phyloP scores from a whole-genome alignment of 164 flowering plant genomes.

The Brasenia schreberi region DNA sequence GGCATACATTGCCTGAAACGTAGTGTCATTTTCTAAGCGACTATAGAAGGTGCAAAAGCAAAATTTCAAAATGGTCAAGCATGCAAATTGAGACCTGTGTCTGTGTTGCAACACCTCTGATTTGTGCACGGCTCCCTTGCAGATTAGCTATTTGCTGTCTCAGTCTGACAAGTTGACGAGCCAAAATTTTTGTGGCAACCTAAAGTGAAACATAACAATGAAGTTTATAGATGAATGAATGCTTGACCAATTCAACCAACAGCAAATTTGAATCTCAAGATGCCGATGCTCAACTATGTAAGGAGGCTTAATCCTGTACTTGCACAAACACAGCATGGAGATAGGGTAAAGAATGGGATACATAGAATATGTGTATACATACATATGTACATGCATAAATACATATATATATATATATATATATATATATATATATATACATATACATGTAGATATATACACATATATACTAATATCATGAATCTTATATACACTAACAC shows the following conservation, averaged over 20 bases:
- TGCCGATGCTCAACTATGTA: not conserved
- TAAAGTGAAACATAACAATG: constrained; percentile 8
- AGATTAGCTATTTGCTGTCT: constrained; percentile 27
- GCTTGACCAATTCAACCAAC: not conserved
- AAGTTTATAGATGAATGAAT: not conserved
- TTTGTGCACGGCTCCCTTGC: constrained; percentile 98
- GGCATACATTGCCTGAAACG: constrained; percentile 65
- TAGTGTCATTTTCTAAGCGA: not conserved
- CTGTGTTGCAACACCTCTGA: constrained; percentile 89
- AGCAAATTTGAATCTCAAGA: too few species aligned
- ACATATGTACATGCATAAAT: not conserved
- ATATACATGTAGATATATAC: too few species aligned
- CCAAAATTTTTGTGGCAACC: constrained; percentile 90
- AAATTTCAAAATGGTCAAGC: not conserved
- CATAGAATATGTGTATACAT: not conserved
- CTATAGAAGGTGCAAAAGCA: not conserved
- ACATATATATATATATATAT: too few species aligned
- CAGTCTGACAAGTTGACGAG: too few species aligned
- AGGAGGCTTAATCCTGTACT: not conserved
- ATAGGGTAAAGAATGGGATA: not conserved
- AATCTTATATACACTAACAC: not conserved
- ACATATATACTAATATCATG: not conserved
- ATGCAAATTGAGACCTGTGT: constrained; percentile 44
- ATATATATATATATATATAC: too few species aligned
- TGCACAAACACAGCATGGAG: not conserved